A percentile compares a stretch with the other conserved stretches of the same genome.
These are phyloP conservation scores for Candida vaughaniae DNA, from an alignment of 805 yeast genomes.

Conservation along the genomic window DNA sequence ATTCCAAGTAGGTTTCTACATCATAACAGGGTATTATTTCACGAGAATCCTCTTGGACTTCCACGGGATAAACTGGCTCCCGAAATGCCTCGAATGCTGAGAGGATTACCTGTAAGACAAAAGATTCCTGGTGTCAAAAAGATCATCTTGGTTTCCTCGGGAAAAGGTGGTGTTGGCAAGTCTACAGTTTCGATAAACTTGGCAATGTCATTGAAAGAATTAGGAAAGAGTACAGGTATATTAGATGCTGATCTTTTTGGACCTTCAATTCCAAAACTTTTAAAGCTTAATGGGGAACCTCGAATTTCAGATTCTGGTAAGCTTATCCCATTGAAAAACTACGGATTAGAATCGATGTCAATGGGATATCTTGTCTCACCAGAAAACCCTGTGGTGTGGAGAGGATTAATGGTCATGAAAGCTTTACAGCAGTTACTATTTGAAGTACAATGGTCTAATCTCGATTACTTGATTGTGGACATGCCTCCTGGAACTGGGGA, in stretches of 20 bases:
- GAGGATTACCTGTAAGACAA: conserved; percentile 56
- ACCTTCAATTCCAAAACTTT: conserved; percentile 74
- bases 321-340: conserved; percentile 65
- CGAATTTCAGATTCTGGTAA: conserved; percentile 50
- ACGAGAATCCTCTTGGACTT: conserved; percentile 44
- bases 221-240: conserved; percentile 61
- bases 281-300: conserved; percentile 72
- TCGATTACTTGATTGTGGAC: conserved; percentile 73
- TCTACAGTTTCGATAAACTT: conserved; percentile 71
- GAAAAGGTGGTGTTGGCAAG: conserved; percentile 82
- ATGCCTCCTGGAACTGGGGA: conserved; percentile 95
- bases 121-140: conserved; percentile 60
- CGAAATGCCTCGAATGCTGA: conserved; percentile 40
- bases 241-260: conserved; percentile 84
- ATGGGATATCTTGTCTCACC: conserved; percentile 79
- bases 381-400: conserved; percentile 75
- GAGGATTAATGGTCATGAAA: conserved; percentile 85
- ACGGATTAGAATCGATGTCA: conserved; percentile 81
- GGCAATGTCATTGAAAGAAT: conserved; percentile 57
- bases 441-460: conserved; percentile 70
- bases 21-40: no score
- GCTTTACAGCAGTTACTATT: conserved; percentile 81
- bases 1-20: no score
- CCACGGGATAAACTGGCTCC: conserved; percentile 27
- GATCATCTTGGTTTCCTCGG: conserved; percentile 67